phyloP scores from a whole-genome alignment of 2,329 filamentous ascomycete species.

The Helotiales sp. region DNA sequence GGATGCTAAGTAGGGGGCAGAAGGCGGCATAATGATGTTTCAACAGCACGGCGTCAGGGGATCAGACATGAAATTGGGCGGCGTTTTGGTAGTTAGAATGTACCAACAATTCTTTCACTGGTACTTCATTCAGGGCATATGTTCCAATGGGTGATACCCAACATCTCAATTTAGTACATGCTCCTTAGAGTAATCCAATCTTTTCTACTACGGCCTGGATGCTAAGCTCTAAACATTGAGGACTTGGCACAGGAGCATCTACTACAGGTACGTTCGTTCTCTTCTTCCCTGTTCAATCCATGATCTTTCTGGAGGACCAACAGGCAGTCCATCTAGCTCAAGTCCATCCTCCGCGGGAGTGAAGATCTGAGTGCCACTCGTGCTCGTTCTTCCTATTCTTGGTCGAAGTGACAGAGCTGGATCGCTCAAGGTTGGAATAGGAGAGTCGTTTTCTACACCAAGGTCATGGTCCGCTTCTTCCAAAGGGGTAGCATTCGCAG shows the following conservation, averaged over 20 bases:
- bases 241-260: no score
- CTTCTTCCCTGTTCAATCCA: slow-evolving; percentile 34
- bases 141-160: slow-evolving; percentile 7
- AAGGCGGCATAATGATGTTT: neutral
- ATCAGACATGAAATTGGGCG: slow-evolving; percentile 27
- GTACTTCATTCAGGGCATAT: slow-evolving; percentile 10
- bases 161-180: neutral
- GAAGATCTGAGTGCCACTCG: slow-evolving; percentile 41
- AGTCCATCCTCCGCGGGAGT: slow-evolving; percentile 36
- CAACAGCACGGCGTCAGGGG: slow-evolving; percentile 26
- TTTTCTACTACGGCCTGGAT: slow-evolving; percentile 5
- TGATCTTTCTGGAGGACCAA: slow-evolving; percentile 32
- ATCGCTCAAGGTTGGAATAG: neutral
- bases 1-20: no score
- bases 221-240: neutral
- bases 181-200: slow-evolving; percentile 7
- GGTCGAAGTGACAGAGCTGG: slow-evolving; percentile 9
- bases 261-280: slow-evolving; percentile 38
- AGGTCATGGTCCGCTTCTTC: neutral
- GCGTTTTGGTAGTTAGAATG: slow-evolving; percentile 26
- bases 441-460: neutral
- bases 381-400: slow-evolving; percentile 35
- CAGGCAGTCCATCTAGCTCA: slow-evolving; percentile 39
- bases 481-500: slow-evolving; percentile 26
- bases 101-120: slow-evolving; percentile 11